Evolutionary conservation across 495 filamentous ascomycete species (phyloP).

Genomic region (Tuber calosporum): DNA sequence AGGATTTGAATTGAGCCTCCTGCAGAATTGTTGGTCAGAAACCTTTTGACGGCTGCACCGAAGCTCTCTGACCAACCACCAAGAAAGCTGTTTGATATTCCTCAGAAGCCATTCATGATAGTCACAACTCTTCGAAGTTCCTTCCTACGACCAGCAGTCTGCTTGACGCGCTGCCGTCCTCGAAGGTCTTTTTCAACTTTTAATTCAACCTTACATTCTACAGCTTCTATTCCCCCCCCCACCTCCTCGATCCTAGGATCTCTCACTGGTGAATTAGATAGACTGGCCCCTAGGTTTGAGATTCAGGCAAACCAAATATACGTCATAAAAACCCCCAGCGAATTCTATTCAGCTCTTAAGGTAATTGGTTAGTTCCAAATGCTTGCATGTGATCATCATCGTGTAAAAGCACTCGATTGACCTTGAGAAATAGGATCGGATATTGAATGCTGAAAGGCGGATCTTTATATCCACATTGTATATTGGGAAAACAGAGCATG

Average conservation of each 20-base stretch:
- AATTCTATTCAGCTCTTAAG: constrained; percentile 87
- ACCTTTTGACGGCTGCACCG: neutral
- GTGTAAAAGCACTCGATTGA: constrained; percentile 10
- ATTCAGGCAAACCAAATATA: constrained; percentile 71
- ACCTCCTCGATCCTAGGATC: constrained; percentile 52
- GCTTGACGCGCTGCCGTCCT: constrained; percentile 9
- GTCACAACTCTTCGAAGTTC: constrained; percentile 21
- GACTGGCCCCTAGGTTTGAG: constrained; percentile 80
- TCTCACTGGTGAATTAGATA: constrained; percentile 76
- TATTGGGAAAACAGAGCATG: constrained; percentile 88
- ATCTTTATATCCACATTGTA: constrained; percentile 94
- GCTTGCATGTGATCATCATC: neutral
- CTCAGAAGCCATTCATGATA: constrained; percentile 25
- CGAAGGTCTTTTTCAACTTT: constrained; percentile 44
- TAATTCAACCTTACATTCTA: constrained; percentile 37
- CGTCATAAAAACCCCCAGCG: constrained; percentile 67
- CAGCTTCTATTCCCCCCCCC: constrained; percentile 37
- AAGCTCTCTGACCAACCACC: neutral
- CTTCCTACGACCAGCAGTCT: constrained; percentile 22
- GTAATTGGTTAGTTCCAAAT: constrained; percentile 45
- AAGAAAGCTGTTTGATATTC: neutral
- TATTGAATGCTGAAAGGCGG: constrained; percentile 64
- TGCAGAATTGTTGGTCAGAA: neutral
- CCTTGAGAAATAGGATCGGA: constrained; percentile 56
- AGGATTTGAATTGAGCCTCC: constrained; percentile 9